Evolutionary conservation across 1,284 basidiomycete species (phyloP).

Genomic region (Melampsora larici-populina): DNA sequence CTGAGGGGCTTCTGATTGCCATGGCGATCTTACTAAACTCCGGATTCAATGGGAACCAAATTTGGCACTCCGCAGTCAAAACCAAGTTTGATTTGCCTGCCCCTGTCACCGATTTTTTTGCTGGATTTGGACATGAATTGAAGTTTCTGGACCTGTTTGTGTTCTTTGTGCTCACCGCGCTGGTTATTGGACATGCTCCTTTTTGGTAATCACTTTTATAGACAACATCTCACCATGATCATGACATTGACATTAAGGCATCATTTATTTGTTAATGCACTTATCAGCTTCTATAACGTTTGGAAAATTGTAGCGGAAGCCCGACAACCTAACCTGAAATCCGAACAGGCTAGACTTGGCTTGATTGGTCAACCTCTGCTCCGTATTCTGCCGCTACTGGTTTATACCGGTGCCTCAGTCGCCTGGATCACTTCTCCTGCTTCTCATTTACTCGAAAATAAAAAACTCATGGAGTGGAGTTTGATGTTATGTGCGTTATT

Average conservation of each 20-base stretch:
- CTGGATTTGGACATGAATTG: slow-evolving; percentile 6
- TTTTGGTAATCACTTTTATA: slow-evolving; percentile 18
- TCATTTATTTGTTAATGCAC: background rate
- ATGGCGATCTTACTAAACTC: slow-evolving; percentile 29
- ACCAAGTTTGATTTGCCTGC: background rate
- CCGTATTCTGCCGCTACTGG: slow-evolving; percentile 10
- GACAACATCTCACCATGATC: background rate
- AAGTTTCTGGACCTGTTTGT: slow-evolving; percentile 35
- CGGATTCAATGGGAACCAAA: slow-evolving; percentile 22
- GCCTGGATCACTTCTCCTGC: slow-evolving; percentile 28
- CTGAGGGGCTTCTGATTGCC: slow-evolving; percentile 39
- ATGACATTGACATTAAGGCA: background rate
- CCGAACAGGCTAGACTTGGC: slow-evolving; percentile 13
- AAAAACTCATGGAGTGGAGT: slow-evolving; percentile 32
- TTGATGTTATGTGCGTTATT: slow-evolving; percentile 29
- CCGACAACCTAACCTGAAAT: background rate
- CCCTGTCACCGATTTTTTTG: slow-evolving; percentile 12
- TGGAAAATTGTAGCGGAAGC: slow-evolving; percentile 18
- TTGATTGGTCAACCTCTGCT: slow-evolving; percentile 27
- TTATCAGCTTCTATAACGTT: slow-evolving; percentile 27
- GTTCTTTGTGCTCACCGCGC: slow-evolving; percentile 29
- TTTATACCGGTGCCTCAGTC: slow-evolving; percentile 27
- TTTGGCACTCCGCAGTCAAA: slow-evolving; percentile 25
- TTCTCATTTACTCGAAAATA: slow-evolving; percentile 29
- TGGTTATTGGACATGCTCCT: slow-evolving; percentile 37